A percentile compares a stretch with the other conserved stretches of the same genome.
These are phyloP conservation scores for Euphorbia schlechtendalii DNA, from an alignment of 441 rosid species.

Conservation along the genomic window DNA sequence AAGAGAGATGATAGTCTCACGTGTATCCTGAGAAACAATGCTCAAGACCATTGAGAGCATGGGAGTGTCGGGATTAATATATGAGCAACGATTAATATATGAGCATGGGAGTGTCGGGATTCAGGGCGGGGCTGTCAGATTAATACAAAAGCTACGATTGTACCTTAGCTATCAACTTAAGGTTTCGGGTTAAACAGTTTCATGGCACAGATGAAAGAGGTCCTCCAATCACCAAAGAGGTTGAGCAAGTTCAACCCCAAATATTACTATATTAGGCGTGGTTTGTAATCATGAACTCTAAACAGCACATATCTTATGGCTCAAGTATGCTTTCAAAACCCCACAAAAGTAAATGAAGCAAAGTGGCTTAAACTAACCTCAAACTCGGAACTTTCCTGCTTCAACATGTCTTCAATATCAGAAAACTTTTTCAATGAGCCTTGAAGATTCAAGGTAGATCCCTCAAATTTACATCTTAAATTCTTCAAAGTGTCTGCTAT, in stretches of 20 bases:
- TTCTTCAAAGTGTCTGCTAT: constrained; percentile 46
- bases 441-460: constrained; percentile 39
- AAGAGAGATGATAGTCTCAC: no score
- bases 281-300: background rate
- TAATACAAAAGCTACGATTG: no score
- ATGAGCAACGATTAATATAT: no score
- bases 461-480: constrained; percentile 39
- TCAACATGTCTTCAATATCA: constrained; percentile 61
- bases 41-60: no score
- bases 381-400: constrained; percentile 47
- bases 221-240: background rate
- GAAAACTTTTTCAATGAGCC: constrained; percentile 44
- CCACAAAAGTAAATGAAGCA: background rate
- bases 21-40: no score
- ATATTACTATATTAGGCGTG: background rate
- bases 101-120: no score
- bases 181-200: no score
- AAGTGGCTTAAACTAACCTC: constrained; percentile 49
- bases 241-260: background rate
- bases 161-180: no score
- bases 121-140: no score
- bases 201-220: background rate
- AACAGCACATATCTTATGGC: background rate
- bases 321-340: background rate
- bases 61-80: no score